A percentile compares a stretch with the other conserved stretches of the same genome.
These are phyloP conservation scores for Prunus salicina DNA, from an alignment of 306 rosid species.

Conservation along the genomic window DNA sequence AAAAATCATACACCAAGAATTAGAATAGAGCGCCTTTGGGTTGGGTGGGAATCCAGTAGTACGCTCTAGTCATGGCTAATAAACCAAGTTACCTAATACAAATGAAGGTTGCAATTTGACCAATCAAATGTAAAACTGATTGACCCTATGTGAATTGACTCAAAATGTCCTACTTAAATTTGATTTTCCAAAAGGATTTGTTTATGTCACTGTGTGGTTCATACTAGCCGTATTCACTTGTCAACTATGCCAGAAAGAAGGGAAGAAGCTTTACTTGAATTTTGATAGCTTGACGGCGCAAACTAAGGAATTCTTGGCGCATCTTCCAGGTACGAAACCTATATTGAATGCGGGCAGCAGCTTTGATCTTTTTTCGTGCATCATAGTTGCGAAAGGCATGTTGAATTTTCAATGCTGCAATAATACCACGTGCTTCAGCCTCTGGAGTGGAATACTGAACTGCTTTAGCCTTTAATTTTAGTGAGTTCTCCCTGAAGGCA, in stretches of 20 bases:
- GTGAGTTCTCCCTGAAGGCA: slow-evolving; percentile 76
- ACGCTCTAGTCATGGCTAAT: neutral
- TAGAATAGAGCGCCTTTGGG: too few species aligned
- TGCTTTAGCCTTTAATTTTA: slow-evolving; percentile 50
- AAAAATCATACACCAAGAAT: too few species aligned
- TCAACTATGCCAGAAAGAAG: slow-evolving; percentile 11
- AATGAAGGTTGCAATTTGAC: neutral
- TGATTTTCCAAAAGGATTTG: slow-evolving; percentile 1
- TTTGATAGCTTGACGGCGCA: slow-evolving; percentile 77
- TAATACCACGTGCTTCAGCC: slow-evolving; percentile 72
- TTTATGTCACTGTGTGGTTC: neutral
- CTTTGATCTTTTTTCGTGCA: slow-evolving; percentile 51
- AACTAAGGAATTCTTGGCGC: slow-evolving; percentile 68
- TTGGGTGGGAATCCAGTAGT: neutral
- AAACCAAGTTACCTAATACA: neutral
- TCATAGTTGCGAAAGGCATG: slow-evolving; percentile 82
- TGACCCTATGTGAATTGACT: neutral
- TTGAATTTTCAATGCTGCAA: slow-evolving; percentile 96
- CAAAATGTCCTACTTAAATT: neutral
- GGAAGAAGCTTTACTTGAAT: slow-evolving; percentile 65
- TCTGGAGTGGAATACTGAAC: slow-evolving; percentile 55
- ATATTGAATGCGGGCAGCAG: slow-evolving; percentile 87
- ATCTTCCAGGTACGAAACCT: slow-evolving; percentile 83
- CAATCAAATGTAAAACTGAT: neutral
- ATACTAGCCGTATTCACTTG: neutral